Evolutionary conservation across 2,329 filamentous ascomycete species (phyloP).

Genomic region (Monosporascus sp.): DNA sequence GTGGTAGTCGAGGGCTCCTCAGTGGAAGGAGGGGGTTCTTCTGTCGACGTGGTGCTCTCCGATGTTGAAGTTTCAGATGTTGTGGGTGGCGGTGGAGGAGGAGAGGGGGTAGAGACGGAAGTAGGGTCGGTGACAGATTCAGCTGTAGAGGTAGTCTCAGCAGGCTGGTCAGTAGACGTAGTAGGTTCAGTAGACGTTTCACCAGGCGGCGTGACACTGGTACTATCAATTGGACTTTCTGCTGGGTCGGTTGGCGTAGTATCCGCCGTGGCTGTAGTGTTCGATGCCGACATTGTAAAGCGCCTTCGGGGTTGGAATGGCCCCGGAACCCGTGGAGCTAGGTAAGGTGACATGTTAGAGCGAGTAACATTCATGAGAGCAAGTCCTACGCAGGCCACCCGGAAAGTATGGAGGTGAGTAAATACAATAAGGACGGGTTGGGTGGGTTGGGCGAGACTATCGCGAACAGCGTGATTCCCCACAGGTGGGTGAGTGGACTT

Average conservation of each 20-base stretch:
- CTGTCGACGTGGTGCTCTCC: slow-evolving; percentile 4
- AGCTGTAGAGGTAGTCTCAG: neutral
- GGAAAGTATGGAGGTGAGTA: neutral
- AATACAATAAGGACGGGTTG: too few relatives aligned
- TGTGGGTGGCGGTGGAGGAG: slow-evolving; percentile 9
- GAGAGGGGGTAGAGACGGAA: neutral
- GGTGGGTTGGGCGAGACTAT: too few relatives aligned
- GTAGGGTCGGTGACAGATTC: neutral
- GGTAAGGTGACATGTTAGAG: slow-evolving; percentile 30
- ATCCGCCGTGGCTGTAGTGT: slow-evolving; percentile 18
- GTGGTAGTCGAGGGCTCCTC: slow-evolving; percentile 7
- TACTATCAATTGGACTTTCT: slow-evolving; percentile 3
- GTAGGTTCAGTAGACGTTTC: slow-evolving; percentile 2
- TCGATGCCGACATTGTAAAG: slow-evolving; percentile 29
- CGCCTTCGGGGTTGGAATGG: slow-evolving; percentile 12
- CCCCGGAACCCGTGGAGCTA: neutral
- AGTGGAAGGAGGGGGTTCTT: slow-evolving; percentile 5
- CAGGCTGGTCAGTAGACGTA: neutral
- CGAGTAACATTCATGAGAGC: neutral
- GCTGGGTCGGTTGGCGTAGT: slow-evolving; percentile 8
- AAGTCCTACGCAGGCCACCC: neutral
- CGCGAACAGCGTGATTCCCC: too few relatives aligned
- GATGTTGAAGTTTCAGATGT: neutral
- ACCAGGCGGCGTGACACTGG: neutral
- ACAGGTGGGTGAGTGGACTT: too few relatives aligned